A percentile compares a stretch with the other conserved stretches of the same genome.
phyloP scores from a whole-genome alignment of 1,284 basidiomycete genomes.

The Apiotrichum gracile region DNA sequence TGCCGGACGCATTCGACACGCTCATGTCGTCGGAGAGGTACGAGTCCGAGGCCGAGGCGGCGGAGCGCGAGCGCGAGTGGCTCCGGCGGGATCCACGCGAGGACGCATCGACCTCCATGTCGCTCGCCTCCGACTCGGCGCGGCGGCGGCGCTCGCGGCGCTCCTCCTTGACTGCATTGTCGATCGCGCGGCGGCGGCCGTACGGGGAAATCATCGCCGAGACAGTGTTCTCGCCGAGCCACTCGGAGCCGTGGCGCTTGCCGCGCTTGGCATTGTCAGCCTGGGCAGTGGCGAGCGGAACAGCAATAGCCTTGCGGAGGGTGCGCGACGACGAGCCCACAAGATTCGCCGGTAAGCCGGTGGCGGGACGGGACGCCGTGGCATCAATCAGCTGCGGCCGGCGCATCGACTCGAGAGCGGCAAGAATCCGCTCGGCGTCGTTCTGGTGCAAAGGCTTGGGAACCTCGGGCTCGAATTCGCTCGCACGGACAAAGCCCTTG shows the following conservation, averaged over 20 bases:
- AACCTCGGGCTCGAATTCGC: conserved; percentile 25
- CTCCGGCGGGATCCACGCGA: neutral
- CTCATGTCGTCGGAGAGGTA: conserved; percentile 9
- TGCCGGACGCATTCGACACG: conserved; percentile 4
- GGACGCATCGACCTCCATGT: conserved; percentile 13
- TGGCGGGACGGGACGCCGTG: conserved; percentile 2
- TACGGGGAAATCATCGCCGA: conserved; percentile 45
- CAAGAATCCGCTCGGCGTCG: conserved; percentile 45
- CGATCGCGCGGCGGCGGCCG: conserved; percentile 35
- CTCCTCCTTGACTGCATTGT: conserved; percentile 26
- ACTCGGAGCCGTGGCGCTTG: conserved; percentile 12
- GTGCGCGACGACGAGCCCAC: conserved; percentile 38
- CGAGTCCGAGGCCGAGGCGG: conserved; percentile 3
- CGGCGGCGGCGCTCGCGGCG: conserved; percentile 12
- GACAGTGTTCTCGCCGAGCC: conserved; percentile 22
- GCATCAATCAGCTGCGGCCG: conserved; percentile 24
- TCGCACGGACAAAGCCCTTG: conserved; percentile 39
- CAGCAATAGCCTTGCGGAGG: conserved; percentile 38
- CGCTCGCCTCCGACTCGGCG: conserved; percentile 9
- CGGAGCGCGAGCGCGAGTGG: neutral
- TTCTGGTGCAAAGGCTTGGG: conserved; percentile 30
- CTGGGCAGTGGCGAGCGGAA: conserved; percentile 39
- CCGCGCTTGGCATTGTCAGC: conserved; percentile 26
- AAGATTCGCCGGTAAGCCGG: conserved; percentile 20
- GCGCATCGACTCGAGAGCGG: conserved; percentile 40